Base-by-base conservation (phyloP, 495 filamentous ascomycete genomes). In the Penicillium robsamsonii region DNA sequence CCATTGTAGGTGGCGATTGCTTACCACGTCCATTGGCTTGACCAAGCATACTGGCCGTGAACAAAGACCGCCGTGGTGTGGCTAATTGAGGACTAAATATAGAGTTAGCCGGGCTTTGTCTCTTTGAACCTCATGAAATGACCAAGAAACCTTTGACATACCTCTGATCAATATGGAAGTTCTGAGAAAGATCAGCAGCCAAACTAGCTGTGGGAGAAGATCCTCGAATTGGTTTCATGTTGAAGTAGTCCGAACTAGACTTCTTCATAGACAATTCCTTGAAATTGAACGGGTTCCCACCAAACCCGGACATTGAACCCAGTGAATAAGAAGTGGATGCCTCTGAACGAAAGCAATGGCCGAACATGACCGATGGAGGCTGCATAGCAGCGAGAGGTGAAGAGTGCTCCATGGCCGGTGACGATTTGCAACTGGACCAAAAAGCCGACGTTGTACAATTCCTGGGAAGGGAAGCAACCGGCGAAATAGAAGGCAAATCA, bases 301-400 rank as follows among this genome's bases (percentile, higher is more conserved):
- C 85, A 67, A 88, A 84, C 18, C 78, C 75, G 47, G 78, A 75
- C 62, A 85, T 76, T 4, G 76, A 74, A 20, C 41, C 41, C 41
- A 54, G 13, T 7, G 78, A 63, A 62, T 78, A 81, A 43, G 79
- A 75, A 40, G 80, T 71, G 4, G 82, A 70, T 25, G 75, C 69
- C 58, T 86, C 81, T 46, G 74, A 70, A 45, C 78, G 72, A 66
- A 79, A 83, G 72, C 81, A 84, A 31, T 76, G 75, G 2, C 80
- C 78, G 48, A 79, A 79, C 33, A 80, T 70, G 45, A 88, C 75
- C 31, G 88, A 83, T 5, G 86, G 81, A 58, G 90, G 90, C 79
- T 91, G 92, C 88, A 98, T 90, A 38, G 92, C 91, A 67, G 93
- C 94, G 64, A 96, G 75, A 44, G 94, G 94, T 54, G 94, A 98